Evolutionary conservation across 352 stramenopile genomes (phyloP).

Genomic region (Albugo candida): DNA sequence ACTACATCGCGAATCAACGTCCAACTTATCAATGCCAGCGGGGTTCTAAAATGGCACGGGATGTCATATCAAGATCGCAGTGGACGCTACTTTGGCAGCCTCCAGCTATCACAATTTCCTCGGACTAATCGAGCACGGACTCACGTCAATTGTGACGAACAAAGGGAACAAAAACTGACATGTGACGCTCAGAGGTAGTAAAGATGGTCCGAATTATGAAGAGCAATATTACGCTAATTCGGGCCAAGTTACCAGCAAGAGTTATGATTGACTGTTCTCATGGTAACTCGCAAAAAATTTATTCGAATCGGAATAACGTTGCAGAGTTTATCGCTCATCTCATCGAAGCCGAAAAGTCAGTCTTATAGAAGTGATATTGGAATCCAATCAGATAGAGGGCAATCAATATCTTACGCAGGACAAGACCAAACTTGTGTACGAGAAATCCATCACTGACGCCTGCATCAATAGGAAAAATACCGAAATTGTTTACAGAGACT

Average conservation of each 20-base stretch:
- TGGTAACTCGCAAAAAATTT: constrained; percentile 70
- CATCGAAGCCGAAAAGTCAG: constrained; percentile 41
- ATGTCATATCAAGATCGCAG: constrained; percentile 57
- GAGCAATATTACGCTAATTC: constrained; percentile 38
- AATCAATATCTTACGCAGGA: constrained; percentile 64
- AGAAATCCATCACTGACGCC: constrained; percentile 74
- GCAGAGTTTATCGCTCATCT: constrained; percentile 37
- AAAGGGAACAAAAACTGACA: constrained; percentile 75
- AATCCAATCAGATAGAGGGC: constrained; percentile 72
- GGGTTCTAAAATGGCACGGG: constrained; percentile 76
- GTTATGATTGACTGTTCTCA: constrained; percentile 82
- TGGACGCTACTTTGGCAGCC: constrained; percentile 46
- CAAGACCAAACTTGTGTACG: constrained; percentile 50
- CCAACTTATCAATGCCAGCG: constrained; percentile 59
- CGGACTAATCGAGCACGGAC: constrained; percentile 56
- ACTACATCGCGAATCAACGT: constrained; percentile 61
- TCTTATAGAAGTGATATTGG: constrained; percentile 73
- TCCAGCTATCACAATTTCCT: constrained; percentile 68
- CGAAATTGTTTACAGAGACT: constrained; percentile 34
- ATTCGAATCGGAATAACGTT: constrained; percentile 69
- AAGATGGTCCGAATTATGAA: constrained; percentile 61
- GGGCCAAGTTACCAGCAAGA: constrained; percentile 42
- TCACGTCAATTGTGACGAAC: constrained; percentile 65
- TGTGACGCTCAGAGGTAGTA: constrained; percentile 62
- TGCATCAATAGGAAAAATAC: constrained; percentile 77